Evolutionary conservation across 768 basidiomycete species (phyloP).

Genomic region (Punctularia strigosozonata): DNA sequence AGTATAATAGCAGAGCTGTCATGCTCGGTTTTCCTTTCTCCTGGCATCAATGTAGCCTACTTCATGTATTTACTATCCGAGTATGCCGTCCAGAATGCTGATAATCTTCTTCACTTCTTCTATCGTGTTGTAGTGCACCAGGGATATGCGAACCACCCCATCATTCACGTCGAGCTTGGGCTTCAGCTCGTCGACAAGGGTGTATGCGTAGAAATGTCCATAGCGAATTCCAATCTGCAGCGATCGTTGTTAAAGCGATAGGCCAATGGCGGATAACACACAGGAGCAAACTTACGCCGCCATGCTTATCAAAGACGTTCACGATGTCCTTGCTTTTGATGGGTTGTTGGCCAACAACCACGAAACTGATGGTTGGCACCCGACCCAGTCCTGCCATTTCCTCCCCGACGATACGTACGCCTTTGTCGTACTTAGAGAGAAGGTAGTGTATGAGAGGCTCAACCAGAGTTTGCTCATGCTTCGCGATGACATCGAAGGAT

Average conservation of each 20-base stretch:
- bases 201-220: conserved; percentile 72
- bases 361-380: conserved; percentile 63
- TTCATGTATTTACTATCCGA: too few species aligned
- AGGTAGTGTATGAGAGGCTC: conserved; percentile 43
- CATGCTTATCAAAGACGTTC: conserved; percentile 47
- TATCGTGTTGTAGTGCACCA: conserved; percentile 73
- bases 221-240: conserved; percentile 64
- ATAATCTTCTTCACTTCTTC: conserved; percentile 57
- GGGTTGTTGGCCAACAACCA: conserved; percentile 46
- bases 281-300: conserved; percentile 31
- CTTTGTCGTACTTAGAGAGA: conserved; percentile 30
- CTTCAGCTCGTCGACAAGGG: conserved; percentile 35
- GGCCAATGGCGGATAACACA: neutral
- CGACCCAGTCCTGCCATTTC: conserved; percentile 30
- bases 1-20: too few species aligned
- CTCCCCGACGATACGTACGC: conserved; percentile 59
- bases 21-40: too few species aligned
- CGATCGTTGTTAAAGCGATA: conserved; percentile 1
- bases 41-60: too few species aligned
- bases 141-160: conserved; percentile 61
- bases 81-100: conserved; percentile 36
- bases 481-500: conserved; percentile 44
- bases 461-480: conserved; percentile 51
- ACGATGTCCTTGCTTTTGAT: conserved; percentile 57
- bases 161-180: conserved; percentile 51